These are phyloP conservation scores for Graphilbum fragrans DNA, from an alignment of 2,329 filamentous ascomycete species.

Conservation along the genomic window DNA sequence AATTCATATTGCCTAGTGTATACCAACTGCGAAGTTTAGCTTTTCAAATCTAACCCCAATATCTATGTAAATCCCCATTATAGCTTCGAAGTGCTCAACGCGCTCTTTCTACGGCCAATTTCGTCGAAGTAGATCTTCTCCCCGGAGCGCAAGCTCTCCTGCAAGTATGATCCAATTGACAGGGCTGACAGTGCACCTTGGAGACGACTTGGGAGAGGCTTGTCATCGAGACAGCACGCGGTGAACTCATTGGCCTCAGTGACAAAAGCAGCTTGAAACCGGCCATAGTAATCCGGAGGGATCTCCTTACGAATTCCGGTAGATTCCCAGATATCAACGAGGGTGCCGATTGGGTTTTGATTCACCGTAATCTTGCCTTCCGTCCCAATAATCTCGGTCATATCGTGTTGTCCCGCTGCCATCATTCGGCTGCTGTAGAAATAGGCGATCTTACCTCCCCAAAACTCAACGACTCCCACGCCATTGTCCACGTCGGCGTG, in stretches of 20 bases:
- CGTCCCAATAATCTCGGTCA: slow-evolving; percentile 4
- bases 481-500: slow-evolving; percentile 3
- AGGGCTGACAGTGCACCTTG: background rate
- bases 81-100: too few species aligned
- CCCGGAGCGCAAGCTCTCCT: slow-evolving; percentile 1
- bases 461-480: slow-evolving; percentile 5
- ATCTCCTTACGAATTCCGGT: slow-evolving; percentile 1
- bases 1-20: too few species aligned
- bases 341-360: slow-evolving; percentile 1
- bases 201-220: background rate
- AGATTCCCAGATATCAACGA: slow-evolving; percentile 1
- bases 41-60: too few species aligned
- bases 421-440: slow-evolving; percentile 5
- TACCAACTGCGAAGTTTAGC: too few species aligned
- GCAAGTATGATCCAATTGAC: background rate
- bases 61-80: too few species aligned
- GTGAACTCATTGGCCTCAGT: slow-evolving; percentile 4
- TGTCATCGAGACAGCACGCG: slow-evolving; percentile 1
- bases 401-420: slow-evolving; percentile 3
- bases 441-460: slow-evolving; percentile 2
- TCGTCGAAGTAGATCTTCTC: slow-evolving; percentile 5
- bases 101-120: background rate
- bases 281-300: slow-evolving; percentile 2
- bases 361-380: slow-evolving; percentile 3
- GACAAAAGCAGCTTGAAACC: slow-evolving; percentile 2